These are phyloP conservation scores for Russula dissimulans DNA, from an alignment of 768 basidiomycete species.

Conservation along the genomic window DNA sequence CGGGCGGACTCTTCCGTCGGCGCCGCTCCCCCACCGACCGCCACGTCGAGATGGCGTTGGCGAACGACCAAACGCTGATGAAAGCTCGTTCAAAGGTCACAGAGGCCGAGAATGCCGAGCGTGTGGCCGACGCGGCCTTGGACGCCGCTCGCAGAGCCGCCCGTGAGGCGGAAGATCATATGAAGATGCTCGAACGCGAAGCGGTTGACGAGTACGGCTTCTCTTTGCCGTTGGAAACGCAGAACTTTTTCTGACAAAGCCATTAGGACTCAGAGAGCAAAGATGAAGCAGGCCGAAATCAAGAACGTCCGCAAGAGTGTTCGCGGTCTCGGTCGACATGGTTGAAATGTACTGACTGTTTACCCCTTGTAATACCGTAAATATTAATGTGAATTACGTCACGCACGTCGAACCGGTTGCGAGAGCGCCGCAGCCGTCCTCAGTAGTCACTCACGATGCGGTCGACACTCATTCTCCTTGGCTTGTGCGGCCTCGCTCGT, in stretches of 20 bases:
- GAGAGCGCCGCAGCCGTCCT: not conserved
- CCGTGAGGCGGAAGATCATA: slow-evolving; percentile 6
- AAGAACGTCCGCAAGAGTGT: slow-evolving; percentile 6
- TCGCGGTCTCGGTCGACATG: slow-evolving; percentile 11
- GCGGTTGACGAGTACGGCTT: slow-evolving; percentile 1
- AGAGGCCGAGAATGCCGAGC: slow-evolving; percentile 3
- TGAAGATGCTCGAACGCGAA: slow-evolving; percentile 1
- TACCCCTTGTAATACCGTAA: not conserved
- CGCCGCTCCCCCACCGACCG: slow-evolving; percentile 22
- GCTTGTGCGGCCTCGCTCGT: slow-evolving; percentile 4
- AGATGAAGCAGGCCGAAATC: slow-evolving; percentile 5
- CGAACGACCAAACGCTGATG: slow-evolving; percentile 30
- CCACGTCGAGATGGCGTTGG: slow-evolving; percentile 20
- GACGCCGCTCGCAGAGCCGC: not conserved
- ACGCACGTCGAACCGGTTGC: not conserved
- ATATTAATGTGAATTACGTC: no score
- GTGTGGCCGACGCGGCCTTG: not conserved
- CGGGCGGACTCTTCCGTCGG: slow-evolving; percentile 23
- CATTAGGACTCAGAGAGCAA: not conserved
- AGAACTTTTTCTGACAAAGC: not conserved
- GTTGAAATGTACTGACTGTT: not conserved
- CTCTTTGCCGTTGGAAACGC: not conserved
- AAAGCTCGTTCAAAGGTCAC: slow-evolving; percentile 36
- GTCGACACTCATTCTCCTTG: slow-evolving; percentile 3
- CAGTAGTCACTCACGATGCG: slow-evolving; percentile 10